Evolutionary conservation across 2,329 filamentous ascomycete genomes (phyloP).

Genomic region (Sclerotinia minor): DNA sequence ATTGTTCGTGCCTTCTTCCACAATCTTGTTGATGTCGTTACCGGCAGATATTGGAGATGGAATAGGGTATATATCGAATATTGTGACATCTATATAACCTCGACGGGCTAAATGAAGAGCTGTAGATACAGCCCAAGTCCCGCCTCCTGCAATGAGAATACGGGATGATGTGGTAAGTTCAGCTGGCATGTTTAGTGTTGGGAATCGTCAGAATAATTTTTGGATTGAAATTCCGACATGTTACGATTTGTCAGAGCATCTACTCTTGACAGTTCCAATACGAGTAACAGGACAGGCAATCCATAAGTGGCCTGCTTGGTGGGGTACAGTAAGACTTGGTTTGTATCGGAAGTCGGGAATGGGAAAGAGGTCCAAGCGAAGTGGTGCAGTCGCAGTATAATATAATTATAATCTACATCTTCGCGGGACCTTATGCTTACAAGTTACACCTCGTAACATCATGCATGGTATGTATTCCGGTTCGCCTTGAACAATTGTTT

Average conservation of each 20-base stretch:
- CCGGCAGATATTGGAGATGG: conserved; percentile 51
- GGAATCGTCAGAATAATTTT: background rate
- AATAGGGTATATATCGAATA: conserved; percentile 51
- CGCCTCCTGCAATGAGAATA: conserved; percentile 47
- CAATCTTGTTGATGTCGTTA: conserved; percentile 62
- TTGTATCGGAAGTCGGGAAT: background rate
- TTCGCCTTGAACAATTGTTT: no score
- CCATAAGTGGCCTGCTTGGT: conserved; percentile 7
- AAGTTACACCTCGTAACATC: no score
- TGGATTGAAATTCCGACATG: background rate
- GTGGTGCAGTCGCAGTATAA: no score
- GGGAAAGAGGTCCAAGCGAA: conserved; percentile 15
- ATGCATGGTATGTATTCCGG: no score
- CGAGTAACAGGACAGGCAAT: background rate
- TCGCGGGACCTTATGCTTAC: background rate
- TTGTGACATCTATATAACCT: conserved; percentile 50
- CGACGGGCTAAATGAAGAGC: conserved; percentile 47
- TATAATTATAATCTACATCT: no score
- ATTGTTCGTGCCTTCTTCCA: conserved; percentile 40
- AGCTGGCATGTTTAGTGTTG: conserved; percentile 15
- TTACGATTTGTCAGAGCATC: background rate
- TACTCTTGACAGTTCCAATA: background rate
- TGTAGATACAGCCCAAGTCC: conserved; percentile 47
- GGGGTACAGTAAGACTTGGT: no score
- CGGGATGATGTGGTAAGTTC: conserved; percentile 20